Base-by-base conservation (phyloP, 2,329 filamentous ascomycete genomes). In the Ceratocystis eucalypticola region DNA sequence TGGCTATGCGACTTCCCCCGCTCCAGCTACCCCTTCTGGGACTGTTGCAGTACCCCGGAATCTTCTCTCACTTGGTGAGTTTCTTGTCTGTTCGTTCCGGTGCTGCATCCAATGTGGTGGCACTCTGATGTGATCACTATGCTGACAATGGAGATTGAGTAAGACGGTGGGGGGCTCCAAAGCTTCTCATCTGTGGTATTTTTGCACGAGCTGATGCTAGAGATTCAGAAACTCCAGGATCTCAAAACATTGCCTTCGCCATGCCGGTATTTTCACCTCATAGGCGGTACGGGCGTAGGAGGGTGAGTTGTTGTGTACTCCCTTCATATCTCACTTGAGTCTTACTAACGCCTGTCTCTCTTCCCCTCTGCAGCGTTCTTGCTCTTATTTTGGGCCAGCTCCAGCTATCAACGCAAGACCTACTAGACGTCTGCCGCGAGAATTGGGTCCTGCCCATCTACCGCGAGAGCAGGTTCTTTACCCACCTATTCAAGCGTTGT, bases 391-490 rank as follows among this genome's bases (percentile, higher is more conserved):
- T 57, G 25, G 53, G 53, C 25, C 53, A 57, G 6, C 53, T 57
- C 22, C 53, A 57, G 20, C 53, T 57, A 25, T 57, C 53, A 25
- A 57, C 53, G 4, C 53, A 57, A 28, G 53, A 57, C 25, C 20
- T 57, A 28, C 53, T 57, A 30, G 53, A 57, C 15, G 53, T 57
- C 22, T 57, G 53, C 53, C 28, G 33, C 30, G 53, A 57, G 12
- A 57, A 57, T 28, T 57, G 53, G 53, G 17, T 33, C 10, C 53
- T 57, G 28, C 53, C 53, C 53, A 57, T 57, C 28, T 30, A 57
- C 28, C 53, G 53, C 53, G 53, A 57, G 53, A 33, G 53, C 53
- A 57, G 30, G 53, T 57, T 57, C 53, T 57, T 57, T 12, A 57
- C 53, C 25, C 53, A 57, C 20, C 20, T 57, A 28, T 57, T 57